phyloP scores from a whole-genome alignment of 306 rosid genomes.

The Bauhinia variegata region DNA sequence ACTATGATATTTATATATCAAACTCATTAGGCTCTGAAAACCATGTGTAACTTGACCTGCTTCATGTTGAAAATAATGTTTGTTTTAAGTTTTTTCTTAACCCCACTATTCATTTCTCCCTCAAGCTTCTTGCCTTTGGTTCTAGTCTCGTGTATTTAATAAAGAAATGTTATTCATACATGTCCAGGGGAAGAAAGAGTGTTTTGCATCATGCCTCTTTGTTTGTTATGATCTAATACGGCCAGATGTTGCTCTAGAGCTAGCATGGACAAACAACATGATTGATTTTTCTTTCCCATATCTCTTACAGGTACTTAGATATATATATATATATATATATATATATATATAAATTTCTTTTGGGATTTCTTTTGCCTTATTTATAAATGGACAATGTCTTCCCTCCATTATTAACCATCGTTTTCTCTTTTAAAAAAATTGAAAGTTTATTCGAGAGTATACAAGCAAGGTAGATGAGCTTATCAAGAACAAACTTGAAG shows the following conservation, averaged over 20 bases:
- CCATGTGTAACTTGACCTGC: slow-evolving; percentile 2
- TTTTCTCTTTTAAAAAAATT: background rate
- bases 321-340: too few species aligned
- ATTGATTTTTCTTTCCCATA: slow-evolving; percentile 91
- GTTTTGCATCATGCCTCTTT: slow-evolving; percentile 96
- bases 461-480: slow-evolving; percentile 87
- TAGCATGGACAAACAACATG: slow-evolving; percentile 94
- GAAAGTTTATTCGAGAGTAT: slow-evolving; percentile 86
- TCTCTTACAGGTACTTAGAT: slow-evolving; percentile 87
- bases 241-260: slow-evolving; percentile 83
- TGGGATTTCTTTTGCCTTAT: slow-evolving; percentile 4
- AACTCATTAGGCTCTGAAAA: slow-evolving; percentile 14
- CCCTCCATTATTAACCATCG: slow-evolving; percentile 9
- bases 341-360: too few species aligned
- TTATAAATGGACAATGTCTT: slow-evolving; percentile 11
- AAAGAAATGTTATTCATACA: slow-evolving; percentile 18
- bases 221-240: slow-evolving; percentile 89
- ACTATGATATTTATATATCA: slow-evolving; percentile 5
- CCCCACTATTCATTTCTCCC: background rate
- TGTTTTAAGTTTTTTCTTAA: background rate
- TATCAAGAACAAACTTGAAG: slow-evolving; percentile 77
- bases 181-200: slow-evolving; percentile 93
- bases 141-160: slow-evolving; percentile 21
- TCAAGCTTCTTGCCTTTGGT: slow-evolving; percentile 8
- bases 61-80: slow-evolving; percentile 25